Percentiles rank a stretch among this genome's conserved stretches.
Conservation (phyloP, 371 early-diverging fungal genomes). For the Mitosporidium daphniae region DNA sequence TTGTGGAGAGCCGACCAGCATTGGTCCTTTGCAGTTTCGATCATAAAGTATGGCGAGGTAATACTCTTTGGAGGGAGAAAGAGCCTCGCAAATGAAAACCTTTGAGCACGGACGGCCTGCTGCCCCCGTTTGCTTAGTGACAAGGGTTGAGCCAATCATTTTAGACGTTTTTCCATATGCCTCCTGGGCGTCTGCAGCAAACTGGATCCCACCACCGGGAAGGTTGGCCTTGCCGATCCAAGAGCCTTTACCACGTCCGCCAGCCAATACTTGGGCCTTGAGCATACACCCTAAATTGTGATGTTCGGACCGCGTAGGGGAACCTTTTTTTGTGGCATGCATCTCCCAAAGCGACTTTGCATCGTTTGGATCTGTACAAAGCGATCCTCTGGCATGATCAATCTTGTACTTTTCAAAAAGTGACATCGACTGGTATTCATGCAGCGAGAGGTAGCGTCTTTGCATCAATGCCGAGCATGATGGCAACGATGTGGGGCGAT, state of each 20-base stretch:
- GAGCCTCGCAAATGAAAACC: constrained; percentile 67
- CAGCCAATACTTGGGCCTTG: constrained; percentile 91
- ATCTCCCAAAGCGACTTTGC: constrained; percentile 11
- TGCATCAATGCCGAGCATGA: too few species aligned
- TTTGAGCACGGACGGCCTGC: constrained; percentile 45
- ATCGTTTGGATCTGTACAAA: constrained; percentile 48
- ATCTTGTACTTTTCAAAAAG: constrained; percentile 57
- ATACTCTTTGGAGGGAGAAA: constrained; percentile 67
- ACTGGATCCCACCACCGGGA: constrained; percentile 31
- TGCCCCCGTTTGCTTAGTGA: constrained; percentile 89
- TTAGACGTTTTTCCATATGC: too few species aligned
- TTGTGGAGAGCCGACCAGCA: constrained; percentile 62
- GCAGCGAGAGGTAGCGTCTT: constrained; percentile 56
- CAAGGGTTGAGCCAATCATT: constrained; percentile 76
- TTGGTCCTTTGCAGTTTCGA: constrained; percentile 35
- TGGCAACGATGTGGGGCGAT: too few species aligned
- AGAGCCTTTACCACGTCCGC: constrained; percentile 87
- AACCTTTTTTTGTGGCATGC: constrained; percentile 1
- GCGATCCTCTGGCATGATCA: constrained; percentile 45
- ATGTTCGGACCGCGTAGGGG: neutral
- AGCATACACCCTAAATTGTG: constrained; percentile 11
- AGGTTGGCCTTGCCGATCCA: constrained; percentile 6
- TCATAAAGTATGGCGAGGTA: constrained; percentile 91
- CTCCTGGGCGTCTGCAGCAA: constrained; percentile 35
- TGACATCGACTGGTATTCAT: constrained; percentile 70